Evolutionary conservation across 1,284 basidiomycete genomes (phyloP).

Genomic region (Melampsora larici-populina): DNA sequence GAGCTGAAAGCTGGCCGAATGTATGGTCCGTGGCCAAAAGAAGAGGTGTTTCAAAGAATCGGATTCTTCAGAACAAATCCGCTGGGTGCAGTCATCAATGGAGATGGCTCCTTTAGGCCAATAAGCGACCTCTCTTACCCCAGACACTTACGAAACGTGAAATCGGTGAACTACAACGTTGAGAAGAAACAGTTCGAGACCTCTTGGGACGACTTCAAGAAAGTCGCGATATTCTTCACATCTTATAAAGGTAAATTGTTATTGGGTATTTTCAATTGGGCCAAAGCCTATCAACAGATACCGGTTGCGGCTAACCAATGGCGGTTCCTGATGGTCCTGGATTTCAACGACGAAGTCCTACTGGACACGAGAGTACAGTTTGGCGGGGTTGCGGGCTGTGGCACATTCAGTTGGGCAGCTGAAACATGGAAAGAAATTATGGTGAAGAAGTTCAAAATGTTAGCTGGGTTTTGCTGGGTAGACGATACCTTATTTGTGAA

Average conservation of each 20-base stretch:
- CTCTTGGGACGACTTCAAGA: no score
- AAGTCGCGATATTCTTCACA: not conserved
- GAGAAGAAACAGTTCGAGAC: not conserved
- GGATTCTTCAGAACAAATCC: slow-evolving; percentile 16
- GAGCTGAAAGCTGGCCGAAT: not conserved
- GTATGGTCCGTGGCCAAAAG: slow-evolving; percentile 1
- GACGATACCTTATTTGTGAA: not conserved
- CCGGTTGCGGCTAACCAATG: not conserved
- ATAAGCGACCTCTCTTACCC: slow-evolving; percentile 8
- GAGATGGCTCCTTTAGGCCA: not conserved
- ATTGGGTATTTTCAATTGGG: not conserved
- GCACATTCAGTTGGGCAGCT: not conserved
- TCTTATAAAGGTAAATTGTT: not conserved
- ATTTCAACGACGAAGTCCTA: not conserved
- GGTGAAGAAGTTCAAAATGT: not conserved
- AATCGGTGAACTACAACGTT: not conserved
- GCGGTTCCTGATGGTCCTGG: not conserved
- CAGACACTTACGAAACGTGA: no score
- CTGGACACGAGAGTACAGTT: not conserved
- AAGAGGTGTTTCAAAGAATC: not conserved
- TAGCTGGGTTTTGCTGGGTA: not conserved
- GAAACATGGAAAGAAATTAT: no score
- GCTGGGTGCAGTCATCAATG: no score
- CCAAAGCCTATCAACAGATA: slow-evolving; percentile 9
- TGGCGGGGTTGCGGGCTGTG: slow-evolving; percentile 10